Percentiles rank a stretch among this genome's conserved stretches.
Evolutionary conservation across 2,329 filamentous ascomycete species (phyloP).

Genomic region (Sporothrix pseudoabietina): DNA sequence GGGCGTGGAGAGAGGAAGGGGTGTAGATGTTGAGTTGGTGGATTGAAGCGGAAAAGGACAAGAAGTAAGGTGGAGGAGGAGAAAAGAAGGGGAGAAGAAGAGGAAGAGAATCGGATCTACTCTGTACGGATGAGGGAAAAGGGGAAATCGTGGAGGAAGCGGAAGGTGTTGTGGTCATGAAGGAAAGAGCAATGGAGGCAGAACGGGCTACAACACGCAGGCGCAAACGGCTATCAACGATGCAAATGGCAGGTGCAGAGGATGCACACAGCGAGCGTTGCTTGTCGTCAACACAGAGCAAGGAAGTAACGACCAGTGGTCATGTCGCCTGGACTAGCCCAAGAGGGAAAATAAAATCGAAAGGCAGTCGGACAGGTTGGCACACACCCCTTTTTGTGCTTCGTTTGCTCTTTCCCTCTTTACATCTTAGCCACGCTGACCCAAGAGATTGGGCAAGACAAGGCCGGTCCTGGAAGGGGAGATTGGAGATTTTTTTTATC

Average conservation of each 20-base stretch:
- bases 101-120: neutral
- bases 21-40: neutral
- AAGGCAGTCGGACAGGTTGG: neutral
- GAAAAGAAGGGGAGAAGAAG: neutral
- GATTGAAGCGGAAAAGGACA: constrained; percentile 11
- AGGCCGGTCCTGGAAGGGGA: constrained; percentile 28
- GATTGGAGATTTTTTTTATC: neutral
- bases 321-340: constrained; percentile 17
- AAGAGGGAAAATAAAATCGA: constrained; percentile 20
- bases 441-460: constrained; percentile 28
- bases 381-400: neutral
- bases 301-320: constrained; percentile 19
- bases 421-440: constrained; percentile 4
- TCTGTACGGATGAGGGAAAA: neutral
- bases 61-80: neutral
- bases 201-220: neutral
- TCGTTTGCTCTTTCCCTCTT: neutral
- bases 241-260: neutral
- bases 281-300: neutral
- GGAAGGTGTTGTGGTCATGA: neutral
- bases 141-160: neutral
- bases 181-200: constrained; percentile 4
- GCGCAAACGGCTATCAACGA: neutral
- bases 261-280: neutral
- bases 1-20: neutral